Evolutionary conservation across 805 yeast genomes (phyloP).

Genomic region (Ogataea naganishii): DNA sequence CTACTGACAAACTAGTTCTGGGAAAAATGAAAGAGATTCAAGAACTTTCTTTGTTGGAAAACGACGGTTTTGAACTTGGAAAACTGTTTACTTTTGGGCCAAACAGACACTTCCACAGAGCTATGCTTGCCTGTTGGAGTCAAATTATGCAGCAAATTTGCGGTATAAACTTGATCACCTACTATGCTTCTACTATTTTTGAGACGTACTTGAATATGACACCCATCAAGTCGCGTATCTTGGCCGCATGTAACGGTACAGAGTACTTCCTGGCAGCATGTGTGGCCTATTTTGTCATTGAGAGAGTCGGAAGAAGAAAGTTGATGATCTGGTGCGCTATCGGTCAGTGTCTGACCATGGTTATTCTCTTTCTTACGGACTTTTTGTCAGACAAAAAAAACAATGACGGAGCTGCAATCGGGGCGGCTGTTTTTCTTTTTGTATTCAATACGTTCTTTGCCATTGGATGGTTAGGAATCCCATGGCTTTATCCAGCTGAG

Average conservation of each 20-base stretch:
- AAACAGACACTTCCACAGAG: constrained; percentile 34
- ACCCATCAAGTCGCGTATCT: constrained; percentile 24
- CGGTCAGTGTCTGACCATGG: constrained; percentile 33
- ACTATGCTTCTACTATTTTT: constrained; percentile 45
- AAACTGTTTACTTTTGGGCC: constrained; percentile 27
- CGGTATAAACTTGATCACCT: constrained; percentile 47
- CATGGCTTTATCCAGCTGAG: constrained; percentile 47
- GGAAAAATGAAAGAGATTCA: constrained; percentile 1
- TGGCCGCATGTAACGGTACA: constrained; percentile 33
- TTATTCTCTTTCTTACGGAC: constrained; percentile 27
- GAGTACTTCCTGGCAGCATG: constrained; percentile 25
- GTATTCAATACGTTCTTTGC: constrained; percentile 35
- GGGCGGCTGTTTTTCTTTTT: constrained; percentile 33
- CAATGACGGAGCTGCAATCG: constrained; percentile 22
- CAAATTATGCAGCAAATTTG: constrained; percentile 35
- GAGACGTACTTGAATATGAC: constrained; percentile 31
- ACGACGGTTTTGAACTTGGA: constrained; percentile 15
- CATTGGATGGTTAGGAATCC: constrained; percentile 29
- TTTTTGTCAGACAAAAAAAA: constrained; percentile 20
- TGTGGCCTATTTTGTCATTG: constrained; percentile 32
- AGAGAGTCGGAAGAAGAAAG: constrained; percentile 25
- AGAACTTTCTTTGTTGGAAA: constrained; percentile 3
- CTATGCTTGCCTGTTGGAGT: constrained; percentile 28
- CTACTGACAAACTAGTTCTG: constrained; percentile 1
- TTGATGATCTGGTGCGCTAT: constrained; percentile 13